Conservation (phyloP, 345 rosid species). For the Salix udensis region DNA sequence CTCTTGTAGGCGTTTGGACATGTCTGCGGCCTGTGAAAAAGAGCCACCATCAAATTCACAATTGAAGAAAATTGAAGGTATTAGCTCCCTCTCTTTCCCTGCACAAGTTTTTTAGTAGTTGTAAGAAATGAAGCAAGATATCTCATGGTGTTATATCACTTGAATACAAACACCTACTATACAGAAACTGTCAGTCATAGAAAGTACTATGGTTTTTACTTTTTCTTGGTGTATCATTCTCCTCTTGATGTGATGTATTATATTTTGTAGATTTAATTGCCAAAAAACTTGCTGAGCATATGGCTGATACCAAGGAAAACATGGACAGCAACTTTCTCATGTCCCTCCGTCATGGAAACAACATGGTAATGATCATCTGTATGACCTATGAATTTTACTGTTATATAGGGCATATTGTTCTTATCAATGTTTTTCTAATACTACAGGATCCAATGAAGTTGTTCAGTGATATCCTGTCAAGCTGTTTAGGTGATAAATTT, state of each 20-base stretch:
- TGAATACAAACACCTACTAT: neutral
- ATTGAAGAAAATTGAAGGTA: slow-evolving; percentile 48
- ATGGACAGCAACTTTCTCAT: slow-evolving; percentile 41
- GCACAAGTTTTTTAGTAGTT: neutral
- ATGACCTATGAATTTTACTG: neutral
- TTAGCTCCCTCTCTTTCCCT: slow-evolving; percentile 3
- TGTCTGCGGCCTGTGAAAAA: slow-evolving; percentile 39
- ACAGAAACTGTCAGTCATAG: neutral
- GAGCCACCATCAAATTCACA: slow-evolving; percentile 31
- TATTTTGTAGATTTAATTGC: slow-evolving; percentile 43
- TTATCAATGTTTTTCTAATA: neutral
- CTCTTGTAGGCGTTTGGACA: slow-evolving; percentile 58
- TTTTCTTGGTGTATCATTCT: no score
- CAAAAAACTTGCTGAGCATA: slow-evolving; percentile 48
- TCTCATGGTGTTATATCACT: neutral
- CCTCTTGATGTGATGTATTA: neutral
- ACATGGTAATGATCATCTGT: slow-evolving; percentile 33
- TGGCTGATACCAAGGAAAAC: slow-evolving; percentile 70
- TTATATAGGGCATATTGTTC: neutral
- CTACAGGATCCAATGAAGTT: slow-evolving; percentile 48
- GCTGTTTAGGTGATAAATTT: slow-evolving; percentile 35
- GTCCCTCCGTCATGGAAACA: slow-evolving; percentile 37
- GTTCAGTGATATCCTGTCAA: slow-evolving; percentile 47
- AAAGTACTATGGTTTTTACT: neutral
- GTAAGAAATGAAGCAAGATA: neutral